These are phyloP conservation scores for Neopestalotiopsis sp. DNA, from an alignment of 2,329 filamentous ascomycete species.

Conservation along the genomic window DNA sequence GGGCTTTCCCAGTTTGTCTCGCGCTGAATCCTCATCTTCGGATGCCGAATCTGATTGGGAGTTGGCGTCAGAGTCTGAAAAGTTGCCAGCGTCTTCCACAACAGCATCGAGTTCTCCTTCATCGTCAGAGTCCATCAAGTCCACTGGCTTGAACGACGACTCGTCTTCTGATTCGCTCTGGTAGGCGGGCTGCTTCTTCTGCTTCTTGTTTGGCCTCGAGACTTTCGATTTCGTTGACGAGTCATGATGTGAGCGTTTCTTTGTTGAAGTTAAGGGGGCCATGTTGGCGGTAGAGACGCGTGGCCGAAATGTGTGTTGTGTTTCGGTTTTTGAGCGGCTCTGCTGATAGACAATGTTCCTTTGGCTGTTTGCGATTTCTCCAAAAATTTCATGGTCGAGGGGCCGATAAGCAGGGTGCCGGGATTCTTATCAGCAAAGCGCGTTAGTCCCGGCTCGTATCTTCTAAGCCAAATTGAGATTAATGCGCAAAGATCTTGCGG, in stretches of 20 bases:
- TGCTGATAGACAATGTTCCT: neutral
- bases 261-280: slow-evolving; percentile 33
- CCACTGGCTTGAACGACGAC: slow-evolving; percentile 55
- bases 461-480: neutral
- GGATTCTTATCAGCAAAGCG: slow-evolving; percentile 6
- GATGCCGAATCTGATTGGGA: slow-evolving; percentile 39
- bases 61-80: slow-evolving; percentile 29
- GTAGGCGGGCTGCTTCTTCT: slow-evolving; percentile 54
- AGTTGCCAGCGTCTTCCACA: slow-evolving; percentile 53
- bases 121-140: slow-evolving; percentile 62
- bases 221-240: slow-evolving; percentile 28
- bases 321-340: neutral
- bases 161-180: slow-evolving; percentile 56
- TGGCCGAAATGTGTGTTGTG: neutral
- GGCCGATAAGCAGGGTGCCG: slow-evolving; percentile 10
- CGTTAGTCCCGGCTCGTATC: neutral
- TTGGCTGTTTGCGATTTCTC: slow-evolving; percentile 6
- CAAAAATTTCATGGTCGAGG: slow-evolving; percentile 15
- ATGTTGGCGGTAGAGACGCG: slow-evolving; percentile 7
- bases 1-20: slow-evolving; percentile 33
- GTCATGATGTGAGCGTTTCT: slow-evolving; percentile 36
- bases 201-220: slow-evolving; percentile 55
- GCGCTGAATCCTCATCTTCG: slow-evolving; percentile 35
- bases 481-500: too few species aligned
- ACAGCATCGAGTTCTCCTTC: slow-evolving; percentile 60